Evolutionary conservation across 805 yeast species (phyloP), one percentile per base, ranked within the genome.

Genomic region (Clavispora carvajalis): DNA sequence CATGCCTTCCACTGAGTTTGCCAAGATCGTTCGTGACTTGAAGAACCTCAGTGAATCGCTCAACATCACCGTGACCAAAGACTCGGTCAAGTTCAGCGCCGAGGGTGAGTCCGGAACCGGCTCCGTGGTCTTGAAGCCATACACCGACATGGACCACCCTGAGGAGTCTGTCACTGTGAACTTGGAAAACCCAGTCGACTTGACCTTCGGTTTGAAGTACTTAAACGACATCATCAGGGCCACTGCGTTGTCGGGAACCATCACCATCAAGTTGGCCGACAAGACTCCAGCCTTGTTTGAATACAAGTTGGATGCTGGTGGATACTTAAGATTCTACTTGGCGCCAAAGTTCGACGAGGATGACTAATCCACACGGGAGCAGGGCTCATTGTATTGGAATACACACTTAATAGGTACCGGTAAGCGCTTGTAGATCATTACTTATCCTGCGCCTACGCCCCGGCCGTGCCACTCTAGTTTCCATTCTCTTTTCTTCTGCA

Each of bases 311-410:
- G 82, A 88, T 47, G 72, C 63, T 23, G 85, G 91, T 63, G 99
- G 99, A 40, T 86, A 87, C 67, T 73, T 93, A 63, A 83, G 96
- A 63, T 93, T 85, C 78, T 93, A 86, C 77, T 77, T 93, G 63
- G 99, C 99, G 54, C 99, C 99, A 45, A 91, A 93, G 76, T 88
- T 93, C 62, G 96, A 85, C 51, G 98, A 90, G 49, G 95, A 86
- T 49, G 93, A 85, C 50, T 79, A 13, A 26, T 26, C 30, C 30
- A 15, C 30, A 26, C 29, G 30, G 30, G 30, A 26, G 30, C 30
- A 26, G 30, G 30, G 30, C 30, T 26, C 30, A 26, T 26, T 26
- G 30, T 26, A 26, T 26, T 15, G 30, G 30, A 26, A 26, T 26
- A 26, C 30, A 25, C 29, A 26, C 30, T 26, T 26, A 26, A 26